These are phyloP conservation scores for Colletotrichum navitas DNA, from an alignment of 2,329 filamentous ascomycete genomes.

Conservation along the genomic window DNA sequence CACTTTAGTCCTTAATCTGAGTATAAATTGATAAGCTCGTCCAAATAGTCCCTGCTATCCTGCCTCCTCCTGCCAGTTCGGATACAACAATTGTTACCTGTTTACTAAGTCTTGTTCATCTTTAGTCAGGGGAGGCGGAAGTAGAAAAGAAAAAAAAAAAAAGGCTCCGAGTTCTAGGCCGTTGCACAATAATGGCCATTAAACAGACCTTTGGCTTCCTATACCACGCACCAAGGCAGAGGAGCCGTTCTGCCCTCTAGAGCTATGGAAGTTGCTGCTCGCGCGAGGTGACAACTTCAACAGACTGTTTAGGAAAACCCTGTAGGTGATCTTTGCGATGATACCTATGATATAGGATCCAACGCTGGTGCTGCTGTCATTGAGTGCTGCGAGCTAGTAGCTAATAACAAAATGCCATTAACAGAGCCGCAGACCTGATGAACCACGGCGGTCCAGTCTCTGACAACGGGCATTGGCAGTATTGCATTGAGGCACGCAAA, in stretches of 20 bases:
- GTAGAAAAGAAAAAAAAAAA: no score
- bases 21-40: no score
- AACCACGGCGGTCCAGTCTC: background rate
- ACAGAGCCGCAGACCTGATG: no score
- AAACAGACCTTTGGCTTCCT: no score
- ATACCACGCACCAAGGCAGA: background rate
- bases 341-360: background rate
- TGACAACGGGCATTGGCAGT: background rate
- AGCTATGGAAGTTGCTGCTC: background rate
- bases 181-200: no score
- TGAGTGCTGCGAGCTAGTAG: background rate
- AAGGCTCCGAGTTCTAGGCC: no score
- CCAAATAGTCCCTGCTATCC: no score
- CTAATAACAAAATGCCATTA: background rate
- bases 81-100: no score
- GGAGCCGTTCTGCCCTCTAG: background rate
- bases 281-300: background rate
- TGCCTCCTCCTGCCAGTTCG: no score
- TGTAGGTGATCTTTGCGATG: background rate
- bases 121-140: no score
- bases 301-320: background rate
- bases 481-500: background rate
- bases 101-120: no score
- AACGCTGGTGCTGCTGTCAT: background rate
- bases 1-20: no score